Evolutionary conservation across 495 filamentous ascomycete species (phyloP), one percentile per base, ranked within the genome.

Genomic region (Talaromyces borbonicus): DNA sequence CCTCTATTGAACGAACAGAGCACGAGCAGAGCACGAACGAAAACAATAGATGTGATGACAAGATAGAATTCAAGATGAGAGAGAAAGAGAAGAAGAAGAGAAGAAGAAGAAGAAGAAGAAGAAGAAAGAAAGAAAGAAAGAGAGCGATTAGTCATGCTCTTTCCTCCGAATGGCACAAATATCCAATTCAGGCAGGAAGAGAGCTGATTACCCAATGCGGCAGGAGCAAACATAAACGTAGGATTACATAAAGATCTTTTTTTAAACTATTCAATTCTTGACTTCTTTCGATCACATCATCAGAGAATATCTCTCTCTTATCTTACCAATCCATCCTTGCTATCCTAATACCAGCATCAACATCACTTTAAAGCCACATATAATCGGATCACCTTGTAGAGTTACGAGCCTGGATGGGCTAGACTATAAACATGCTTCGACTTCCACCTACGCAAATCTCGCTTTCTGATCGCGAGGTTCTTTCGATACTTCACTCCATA

Each of bases 381-480:
- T n/a, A n/a, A n/a, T n/a, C n/a, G n/a, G n/a, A n/a, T n/a, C n/a
- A n/a, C n/a, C n/a, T n/a, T n/a, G n/a, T n/a, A n/a, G n/a, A n/a
- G n/a, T n/a, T n/a, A n/a, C n/a, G n/a, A n/a, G n/a, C n/a, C n/a
- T n/a, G n/a, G n/a, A n/a, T n/a, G n/a, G n/a, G 15, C 5, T n/a
- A 5, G 16, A 7, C 29, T 15, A n/a, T 16, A 26, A 55, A 11
- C 44, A 83, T 83, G 80, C 61, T 84, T 38, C 72, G 79, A 49
- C 58, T 72, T 19, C 56, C 60, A 29, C 70, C 73, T 8, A 78
- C 76, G 0, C 58, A 66, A 26, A 71, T 84, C 52, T 59, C 60
- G 6, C 55, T 83, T 30, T 70, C 68, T 23, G 67, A 72, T 26
- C 57, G 66, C 9, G 80, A 84, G 54, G 53, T 84, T 23, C 60